Percentiles rank a stretch among this genome's conserved stretches.
Conservation (phyloP, 2,329 filamentous ascomycete genomes). For the Claviceps citrina region DNA sequence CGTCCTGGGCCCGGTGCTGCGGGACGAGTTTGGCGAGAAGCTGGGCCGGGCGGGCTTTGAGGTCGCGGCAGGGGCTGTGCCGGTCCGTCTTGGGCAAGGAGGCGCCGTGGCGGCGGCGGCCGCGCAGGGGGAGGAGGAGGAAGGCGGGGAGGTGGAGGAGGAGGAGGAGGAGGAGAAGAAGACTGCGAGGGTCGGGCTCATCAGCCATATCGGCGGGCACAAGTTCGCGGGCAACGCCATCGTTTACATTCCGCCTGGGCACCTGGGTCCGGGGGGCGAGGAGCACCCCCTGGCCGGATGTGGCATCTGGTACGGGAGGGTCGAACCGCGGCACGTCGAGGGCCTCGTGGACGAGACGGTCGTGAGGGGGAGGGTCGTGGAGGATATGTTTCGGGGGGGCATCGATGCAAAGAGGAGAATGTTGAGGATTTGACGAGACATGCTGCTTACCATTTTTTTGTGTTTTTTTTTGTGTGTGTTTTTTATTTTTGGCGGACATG, state of each 20-base stretch:
- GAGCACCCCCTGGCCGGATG: constrained; percentile 48
- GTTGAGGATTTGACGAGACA: constrained; percentile 29
- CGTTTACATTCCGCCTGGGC: constrained; percentile 52
- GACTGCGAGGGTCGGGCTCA: constrained; percentile 48
- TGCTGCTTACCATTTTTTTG: too few relatives aligned
- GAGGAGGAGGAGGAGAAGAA: constrained; percentile 9
- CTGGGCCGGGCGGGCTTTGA: constrained; percentile 34
- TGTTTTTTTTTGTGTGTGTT: too few relatives aligned
- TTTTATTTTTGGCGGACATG: too few relatives aligned
- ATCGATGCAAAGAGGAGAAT: constrained; percentile 42
- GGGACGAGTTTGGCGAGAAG: constrained; percentile 51
- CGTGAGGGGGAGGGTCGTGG: constrained; percentile 48
- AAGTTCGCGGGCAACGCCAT: constrained; percentile 79
- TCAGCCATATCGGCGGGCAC: constrained; percentile 72
- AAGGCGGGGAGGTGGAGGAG: constrained; percentile 9
- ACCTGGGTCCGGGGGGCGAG: constrained; percentile 24
- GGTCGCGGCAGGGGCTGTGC: constrained; percentile 31
- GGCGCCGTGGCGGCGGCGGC: background rate
- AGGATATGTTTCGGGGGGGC: constrained; percentile 57
- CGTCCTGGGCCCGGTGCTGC: constrained; percentile 57
- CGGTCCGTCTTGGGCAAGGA: constrained; percentile 12
- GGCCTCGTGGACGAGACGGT: constrained; percentile 61
- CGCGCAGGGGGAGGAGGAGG: constrained; percentile 3
- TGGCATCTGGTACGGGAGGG: constrained; percentile 70
- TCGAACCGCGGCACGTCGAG: constrained; percentile 61